Evolutionary conservation across 108 stramenopile species (phyloP).

Genomic region (Skeletonema potamos): DNA sequence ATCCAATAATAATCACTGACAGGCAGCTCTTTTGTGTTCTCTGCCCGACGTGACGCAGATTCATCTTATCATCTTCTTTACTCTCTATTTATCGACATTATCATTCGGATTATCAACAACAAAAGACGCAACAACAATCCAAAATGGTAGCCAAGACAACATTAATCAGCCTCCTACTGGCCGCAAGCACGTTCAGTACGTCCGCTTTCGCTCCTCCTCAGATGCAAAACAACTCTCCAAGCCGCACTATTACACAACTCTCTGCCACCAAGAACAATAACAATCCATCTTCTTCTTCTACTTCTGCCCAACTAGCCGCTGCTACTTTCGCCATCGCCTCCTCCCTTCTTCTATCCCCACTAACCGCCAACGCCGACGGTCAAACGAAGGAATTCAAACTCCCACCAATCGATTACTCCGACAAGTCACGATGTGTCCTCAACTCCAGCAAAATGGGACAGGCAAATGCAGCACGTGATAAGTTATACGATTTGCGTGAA

Average conservation of each 20-base stretch:
- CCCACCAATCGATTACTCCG: slow-evolving; percentile 83
- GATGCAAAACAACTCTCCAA: not conserved
- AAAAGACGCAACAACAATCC: not conserved
- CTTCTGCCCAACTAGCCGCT: not conserved
- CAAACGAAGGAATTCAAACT: slow-evolving; percentile 88
- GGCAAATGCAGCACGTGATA: slow-evolving; percentile 95
- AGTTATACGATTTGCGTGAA: slow-evolving; percentile 90
- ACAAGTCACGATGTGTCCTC: slow-evolving; percentile 81
- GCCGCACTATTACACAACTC: not conserved
- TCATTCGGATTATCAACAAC: not conserved
- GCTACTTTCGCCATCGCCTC: slow-evolving; percentile 15
- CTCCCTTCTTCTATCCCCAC: slow-evolving; percentile 34
- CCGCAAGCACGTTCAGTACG: slow-evolving; percentile 1
- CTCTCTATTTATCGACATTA: too few relatives aligned
- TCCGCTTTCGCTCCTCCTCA: slow-evolving; percentile 6
- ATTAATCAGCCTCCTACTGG: slow-evolving; percentile 12
- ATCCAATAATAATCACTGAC: not conserved
- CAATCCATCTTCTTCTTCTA: not conserved
- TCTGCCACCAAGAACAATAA: slow-evolving; percentile 7
- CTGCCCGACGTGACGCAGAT: too few relatives aligned
- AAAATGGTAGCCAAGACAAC: slow-evolving; percentile 23
- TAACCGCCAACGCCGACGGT: slow-evolving; percentile 63
- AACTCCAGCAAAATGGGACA: slow-evolving; percentile 90
- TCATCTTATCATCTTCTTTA: too few relatives aligned
- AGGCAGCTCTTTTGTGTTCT: not conserved